Evolutionary conservation across 2,329 filamentous ascomycete species (phyloP).

Genomic region (Stagonosporopsis cucurbitacearum): DNA sequence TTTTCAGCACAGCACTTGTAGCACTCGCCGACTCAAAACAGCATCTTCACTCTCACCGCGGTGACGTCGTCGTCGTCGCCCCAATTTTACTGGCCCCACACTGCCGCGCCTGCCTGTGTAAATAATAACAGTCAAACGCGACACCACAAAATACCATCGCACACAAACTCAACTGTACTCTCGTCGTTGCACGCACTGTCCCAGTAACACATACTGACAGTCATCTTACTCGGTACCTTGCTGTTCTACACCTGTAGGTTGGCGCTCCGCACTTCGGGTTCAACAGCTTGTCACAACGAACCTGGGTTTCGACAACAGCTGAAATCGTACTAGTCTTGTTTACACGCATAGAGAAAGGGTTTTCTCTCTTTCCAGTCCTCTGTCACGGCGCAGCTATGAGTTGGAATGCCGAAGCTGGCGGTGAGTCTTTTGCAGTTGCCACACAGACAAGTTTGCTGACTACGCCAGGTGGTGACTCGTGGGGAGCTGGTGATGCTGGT

Average conservation of each 20-base stretch:
- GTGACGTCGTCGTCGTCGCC: not conserved
- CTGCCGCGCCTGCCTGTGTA: slow-evolving; percentile 3
- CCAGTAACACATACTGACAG: not conserved
- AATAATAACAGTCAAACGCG: not conserved
- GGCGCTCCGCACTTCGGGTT: not conserved
- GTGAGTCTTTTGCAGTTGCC: slow-evolving; percentile 17
- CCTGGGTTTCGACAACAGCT: not conserved
- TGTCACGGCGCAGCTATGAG: slow-evolving; percentile 24
- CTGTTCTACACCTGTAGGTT: not conserved
- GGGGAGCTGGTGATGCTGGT: slow-evolving; percentile 12
- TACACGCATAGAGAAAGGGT: not conserved
- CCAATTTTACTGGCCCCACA: slow-evolving; percentile 1
- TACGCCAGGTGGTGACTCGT: slow-evolving; percentile 22
- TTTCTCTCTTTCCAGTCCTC: not conserved
- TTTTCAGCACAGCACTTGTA: not conserved
- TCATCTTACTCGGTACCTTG: not conserved
- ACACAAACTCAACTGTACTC: not conserved
- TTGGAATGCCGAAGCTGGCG: slow-evolving; percentile 25
- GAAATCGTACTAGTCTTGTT: not conserved
- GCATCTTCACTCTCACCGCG: not conserved
- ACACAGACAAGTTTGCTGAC: slow-evolving; percentile 16
- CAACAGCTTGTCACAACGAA: not conserved
- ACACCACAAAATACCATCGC: not conserved
- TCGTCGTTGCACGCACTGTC: not conserved
- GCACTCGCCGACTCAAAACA: not conserved